Evolutionary conservation across 306 rosid genomes (phyloP), one percentile per base, ranked within the genome.

Genomic region (Quercus alba): DNA sequence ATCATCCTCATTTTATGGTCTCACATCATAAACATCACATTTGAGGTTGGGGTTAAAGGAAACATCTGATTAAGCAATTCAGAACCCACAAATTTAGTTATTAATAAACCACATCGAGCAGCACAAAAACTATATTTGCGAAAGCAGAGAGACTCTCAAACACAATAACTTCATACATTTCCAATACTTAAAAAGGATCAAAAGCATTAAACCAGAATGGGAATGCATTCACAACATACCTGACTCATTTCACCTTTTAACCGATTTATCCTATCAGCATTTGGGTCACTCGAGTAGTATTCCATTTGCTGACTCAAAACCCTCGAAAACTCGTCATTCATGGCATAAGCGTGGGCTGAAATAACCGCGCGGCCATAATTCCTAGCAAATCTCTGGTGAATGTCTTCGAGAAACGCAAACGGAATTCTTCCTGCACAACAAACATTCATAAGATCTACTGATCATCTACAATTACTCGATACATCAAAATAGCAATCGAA

Each of bases 221-320:
- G 51, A 67, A 67, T 5, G 17, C 54, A 49, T 49, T 38, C 9
- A 14, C 19, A 20, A 52, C 21, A 82, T 66, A 96, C 99, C 99
- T 96, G 99, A 75, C 91, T 87, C 99, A 96, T 96, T 93, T 96
- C 99, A 70, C 99, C 99, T 87, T 89, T 93, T 61, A 96, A 86
- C 18, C 99, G 90, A 78, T 93, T 93, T 74, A 96, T 93, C 88
- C 92, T 87, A 84, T 96, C 98, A 4, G 99, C 98, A 80, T 93
- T 96, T n/a, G 99, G 99, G 77, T 96, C 99, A 76, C 44, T 93
- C 10, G 99, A 90, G 80, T 88, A 96, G 81, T 91, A 91, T 77
- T 94, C 97, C 82, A 93, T 88, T 75, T 94, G 97, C 87, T 93
- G 99, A 73, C 85, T 94, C 83, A 96, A 84, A 89, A 93, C 91